A percentile compares a stretch with the other conserved stretches of the same genome.
Conservation (phyloP, 108 stramenopile species). For the Bacterosira constricta region DNA sequence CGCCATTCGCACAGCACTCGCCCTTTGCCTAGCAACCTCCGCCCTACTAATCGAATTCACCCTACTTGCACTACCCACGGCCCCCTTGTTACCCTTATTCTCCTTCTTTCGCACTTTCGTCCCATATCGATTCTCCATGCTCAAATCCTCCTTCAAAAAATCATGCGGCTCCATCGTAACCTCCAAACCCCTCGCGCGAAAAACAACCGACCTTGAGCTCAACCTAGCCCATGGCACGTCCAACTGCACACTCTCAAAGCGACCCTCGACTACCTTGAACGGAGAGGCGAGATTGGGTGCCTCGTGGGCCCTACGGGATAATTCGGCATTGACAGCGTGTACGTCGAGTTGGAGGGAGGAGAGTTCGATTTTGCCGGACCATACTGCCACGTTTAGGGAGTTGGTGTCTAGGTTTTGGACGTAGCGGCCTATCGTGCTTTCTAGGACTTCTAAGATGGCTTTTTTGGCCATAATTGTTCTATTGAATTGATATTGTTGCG, state of each 20-base stretch:
- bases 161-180: slow-evolving; percentile 68
- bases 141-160: slow-evolving; percentile 28
- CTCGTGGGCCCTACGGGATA: slow-evolving; percentile 63
- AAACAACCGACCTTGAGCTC: slow-evolving; percentile 69
- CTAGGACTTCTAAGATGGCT: slow-evolving; percentile 83
- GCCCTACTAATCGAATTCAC: slow-evolving; percentile 44
- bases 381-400: slow-evolving; percentile 82
- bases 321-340: slow-evolving; percentile 79
- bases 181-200: slow-evolving; percentile 67
- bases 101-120: too few relatives aligned
- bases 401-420: slow-evolving; percentile 83
- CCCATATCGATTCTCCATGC: slow-evolving; percentile 5
- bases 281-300: slow-evolving; percentile 80
- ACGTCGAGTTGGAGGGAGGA: slow-evolving; percentile 78
- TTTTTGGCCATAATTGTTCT: slow-evolving; percentile 85
- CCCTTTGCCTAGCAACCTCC: slow-evolving; percentile 57
- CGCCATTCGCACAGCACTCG: slow-evolving; percentile 57
- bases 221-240: slow-evolving; percentile 88
- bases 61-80: neutral
- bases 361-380: slow-evolving; percentile 91
- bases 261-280: slow-evolving; percentile 62
- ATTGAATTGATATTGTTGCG: neutral
- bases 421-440: slow-evolving; percentile 88
- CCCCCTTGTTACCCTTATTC: too few relatives aligned
- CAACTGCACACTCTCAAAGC: slow-evolving; percentile 69